Base-by-base conservation (phyloP, 129 eudicot genomes). In the Rutidosis leptorrhynchoides region DNA sequence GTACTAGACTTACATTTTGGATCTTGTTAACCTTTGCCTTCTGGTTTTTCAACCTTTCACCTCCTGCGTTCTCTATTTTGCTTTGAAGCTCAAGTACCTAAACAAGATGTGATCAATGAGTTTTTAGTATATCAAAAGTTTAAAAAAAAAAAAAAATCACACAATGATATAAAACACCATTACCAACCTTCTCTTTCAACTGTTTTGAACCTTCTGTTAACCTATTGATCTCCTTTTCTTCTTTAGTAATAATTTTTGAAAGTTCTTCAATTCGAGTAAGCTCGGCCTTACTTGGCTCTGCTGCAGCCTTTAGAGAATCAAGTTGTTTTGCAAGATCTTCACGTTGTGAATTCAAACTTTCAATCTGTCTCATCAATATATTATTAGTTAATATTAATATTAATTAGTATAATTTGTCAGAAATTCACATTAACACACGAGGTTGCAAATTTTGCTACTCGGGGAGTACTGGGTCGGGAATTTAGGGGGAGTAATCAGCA, bases 51-150 rank as follows among this genome's bases (percentile, higher is more conserved):
- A 94, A 67, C 69, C 58, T 82, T 67, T 94, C 99, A 45, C 97
- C 99, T 0, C 97, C 99, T 37, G 95, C 99, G 72, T 94, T 94
- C 73, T 94, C 99, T 49, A 94, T 89, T 73, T 89, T 94, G 55
- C 54, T 70, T 77, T 94, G 99, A 75, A 94, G 95, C 66, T 86
- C 99, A 65, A 68, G 46, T 60, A 88, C 96, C 98, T 88, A 52
- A 65, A 53, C 6, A 30, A 33, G 49, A 77, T 32, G 46, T 40
- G 16, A 40, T 4, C 46, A 11, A 5, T 12, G 5, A 40, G 46
- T 16, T 12, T 40, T 40, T 3, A 40, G 46, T 40, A 40, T 40
- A 40, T 40, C 46, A 40, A 40, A 37, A 7, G 16, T 35, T 15
- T 40, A 3, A 40, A 40, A 4, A 16, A 35, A 19, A n/a, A n/a